Conservation (phyloP, 129 eudicot genomes). For the Centrapalus pauciflorus region DNA sequence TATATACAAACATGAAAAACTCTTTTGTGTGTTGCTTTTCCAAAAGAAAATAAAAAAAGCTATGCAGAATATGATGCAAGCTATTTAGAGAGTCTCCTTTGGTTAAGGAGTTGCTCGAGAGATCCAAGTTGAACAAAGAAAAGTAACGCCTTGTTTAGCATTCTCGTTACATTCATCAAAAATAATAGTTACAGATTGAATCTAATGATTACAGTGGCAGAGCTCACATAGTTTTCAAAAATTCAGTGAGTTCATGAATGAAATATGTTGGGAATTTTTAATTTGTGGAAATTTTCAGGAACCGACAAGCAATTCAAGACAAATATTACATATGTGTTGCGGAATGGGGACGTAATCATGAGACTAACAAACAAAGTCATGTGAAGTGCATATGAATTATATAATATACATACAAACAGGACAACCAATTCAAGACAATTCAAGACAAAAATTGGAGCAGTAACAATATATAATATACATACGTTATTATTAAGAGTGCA, state of each 20-base stretch:
- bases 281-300: constrained; percentile 36
- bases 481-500: too few species aligned
- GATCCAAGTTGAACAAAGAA: constrained; percentile 70
- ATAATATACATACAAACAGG: too few species aligned
- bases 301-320: constrained; percentile 65
- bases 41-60: constrained; percentile 84
- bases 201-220: too few species aligned
- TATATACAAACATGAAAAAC: background rate
- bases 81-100: constrained; percentile 72
- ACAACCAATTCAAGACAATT: too few species aligned
- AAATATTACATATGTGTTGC: constrained; percentile 94
- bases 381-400: too few species aligned
- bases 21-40: constrained; percentile 23
- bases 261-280: too few species aligned
- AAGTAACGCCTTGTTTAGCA: constrained; percentile 62
- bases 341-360: constrained; percentile 99
- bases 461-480: too few species aligned
- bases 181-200: too few species aligned
- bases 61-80: constrained; percentile 95
- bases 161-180: too few species aligned
- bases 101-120: constrained; percentile 78
- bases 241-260: background rate
- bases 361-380: too few species aligned
- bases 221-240: too few species aligned
- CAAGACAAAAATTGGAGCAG: too few species aligned